phyloP scores from a whole-genome alignment of 2,329 filamentous ascomycete genomes.

The Tolypocladium nubicola region DNA sequence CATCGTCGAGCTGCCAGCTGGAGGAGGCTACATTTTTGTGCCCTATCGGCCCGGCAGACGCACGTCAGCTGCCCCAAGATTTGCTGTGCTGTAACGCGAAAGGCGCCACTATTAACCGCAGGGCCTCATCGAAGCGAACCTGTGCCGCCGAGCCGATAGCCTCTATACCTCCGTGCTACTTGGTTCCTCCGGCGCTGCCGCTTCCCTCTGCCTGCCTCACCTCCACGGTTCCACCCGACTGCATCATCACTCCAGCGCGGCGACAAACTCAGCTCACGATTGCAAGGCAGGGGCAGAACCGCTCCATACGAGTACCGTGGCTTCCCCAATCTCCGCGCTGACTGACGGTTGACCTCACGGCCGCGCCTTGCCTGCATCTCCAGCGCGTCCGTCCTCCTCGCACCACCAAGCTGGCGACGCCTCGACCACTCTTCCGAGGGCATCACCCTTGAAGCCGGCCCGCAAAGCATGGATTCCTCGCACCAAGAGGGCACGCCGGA shows the following conservation, averaged over 20 bases:
- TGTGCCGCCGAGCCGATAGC: not conserved
- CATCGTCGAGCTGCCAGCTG: not conserved
- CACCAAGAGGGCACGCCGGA: conserved; percentile 20
- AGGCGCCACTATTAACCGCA: not conserved
- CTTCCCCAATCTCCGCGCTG: not conserved
- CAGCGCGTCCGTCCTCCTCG: not conserved
- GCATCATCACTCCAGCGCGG: not conserved
- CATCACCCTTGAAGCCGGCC: conserved; percentile 2
- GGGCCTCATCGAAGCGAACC: not conserved
- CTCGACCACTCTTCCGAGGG: not conserved
- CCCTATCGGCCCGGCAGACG: not conserved
- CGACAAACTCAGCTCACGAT: not conserved
- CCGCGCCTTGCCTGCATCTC: not conserved
- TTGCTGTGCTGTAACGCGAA: not conserved
- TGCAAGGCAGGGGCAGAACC: not conserved
- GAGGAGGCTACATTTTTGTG: not conserved
- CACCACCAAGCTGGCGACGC: not conserved
- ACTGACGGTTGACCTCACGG: not conserved
- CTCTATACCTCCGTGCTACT: not conserved
- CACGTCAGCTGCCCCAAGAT: not conserved
- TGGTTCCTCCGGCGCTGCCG: not conserved
- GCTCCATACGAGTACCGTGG: not conserved
- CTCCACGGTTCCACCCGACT: not conserved
- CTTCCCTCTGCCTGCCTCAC: not conserved
- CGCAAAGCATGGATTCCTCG: conserved; percentile 33